These are phyloP conservation scores for Pogostemon cablin DNA, from an alignment of 257 asterid species.

Conservation along the genomic window DNA sequence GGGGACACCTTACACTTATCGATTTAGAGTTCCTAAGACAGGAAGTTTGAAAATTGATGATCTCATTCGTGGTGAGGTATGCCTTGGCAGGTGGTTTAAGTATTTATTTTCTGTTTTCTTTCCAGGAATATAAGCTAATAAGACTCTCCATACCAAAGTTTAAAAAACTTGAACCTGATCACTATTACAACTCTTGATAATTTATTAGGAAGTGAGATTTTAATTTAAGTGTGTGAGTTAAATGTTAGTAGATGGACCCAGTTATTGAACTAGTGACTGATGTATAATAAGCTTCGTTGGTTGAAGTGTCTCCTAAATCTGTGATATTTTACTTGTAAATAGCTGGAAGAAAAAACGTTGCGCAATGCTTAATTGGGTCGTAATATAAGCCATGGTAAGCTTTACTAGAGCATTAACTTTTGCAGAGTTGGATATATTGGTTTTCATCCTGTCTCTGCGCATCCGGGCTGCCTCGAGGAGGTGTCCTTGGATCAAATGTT, in stretches of 20 bases:
- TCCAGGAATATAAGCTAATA: conserved; percentile 12
- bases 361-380: conserved; percentile 8
- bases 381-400: background rate
- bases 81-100: conserved; percentile 17
- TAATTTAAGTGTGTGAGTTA: background rate
- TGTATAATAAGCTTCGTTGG: conserved; percentile 15
- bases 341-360: background rate
- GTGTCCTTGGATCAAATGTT: conserved; percentile 4
- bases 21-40: conserved; percentile 87
- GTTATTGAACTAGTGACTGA: conserved; percentile 7
- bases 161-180: conserved; percentile 10
- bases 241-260: background rate
- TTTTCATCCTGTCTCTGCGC: background rate
- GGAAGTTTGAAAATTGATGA: conserved; percentile 79
- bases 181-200: background rate
- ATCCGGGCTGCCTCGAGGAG: background rate
- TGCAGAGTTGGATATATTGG: conserved; percentile 12
- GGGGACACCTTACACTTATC: conserved; percentile 82
- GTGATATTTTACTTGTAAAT: conserved; percentile 1
- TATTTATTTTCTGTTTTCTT: conserved; percentile 14
- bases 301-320: background rate
- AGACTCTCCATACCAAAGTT: conserved; percentile 1
- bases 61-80: conserved; percentile 94
- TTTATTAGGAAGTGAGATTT: conserved; percentile 6
- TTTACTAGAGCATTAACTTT: conserved; percentile 9